Percentiles rank a stretch among this genome's conserved stretches.
Conservation (phyloP, 768 basidiomycete species). For the Termitomyces heimii region DNA sequence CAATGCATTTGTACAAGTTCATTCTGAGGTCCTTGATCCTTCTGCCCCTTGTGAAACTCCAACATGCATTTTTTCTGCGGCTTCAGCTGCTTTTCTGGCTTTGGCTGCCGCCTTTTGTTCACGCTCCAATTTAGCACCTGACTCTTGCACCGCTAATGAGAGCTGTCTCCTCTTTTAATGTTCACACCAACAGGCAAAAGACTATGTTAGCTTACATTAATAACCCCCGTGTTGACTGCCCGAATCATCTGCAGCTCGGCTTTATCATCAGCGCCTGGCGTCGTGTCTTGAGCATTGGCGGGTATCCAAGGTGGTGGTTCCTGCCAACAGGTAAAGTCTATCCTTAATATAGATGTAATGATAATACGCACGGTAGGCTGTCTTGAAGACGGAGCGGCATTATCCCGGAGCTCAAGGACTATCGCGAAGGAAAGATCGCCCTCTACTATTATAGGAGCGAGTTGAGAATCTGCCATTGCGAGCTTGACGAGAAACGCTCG, state of each 20-base stretch:
- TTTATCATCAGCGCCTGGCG: slow-evolving; percentile 53
- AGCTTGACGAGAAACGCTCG: slow-evolving; percentile 81
- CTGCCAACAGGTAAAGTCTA: slow-evolving; percentile 20
- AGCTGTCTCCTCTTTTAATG: slow-evolving; percentile 34
- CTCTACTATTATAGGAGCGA: slow-evolving; percentile 48
- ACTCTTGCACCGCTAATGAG: slow-evolving; percentile 77
- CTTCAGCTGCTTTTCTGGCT: slow-evolving; percentile 3
- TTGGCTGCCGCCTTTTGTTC: slow-evolving; percentile 23
- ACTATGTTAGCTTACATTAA: slow-evolving; percentile 47
- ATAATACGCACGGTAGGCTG: slow-evolving; percentile 33
- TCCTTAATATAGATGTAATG: neutral
- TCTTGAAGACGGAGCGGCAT: slow-evolving; percentile 46
- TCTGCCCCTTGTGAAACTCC: neutral
- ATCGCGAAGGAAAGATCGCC: slow-evolving; percentile 79
- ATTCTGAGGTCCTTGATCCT: neutral
- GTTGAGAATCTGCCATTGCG: slow-evolving; percentile 66
- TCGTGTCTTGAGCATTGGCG: slow-evolving; percentile 64
- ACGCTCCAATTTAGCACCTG: slow-evolving; percentile 55
- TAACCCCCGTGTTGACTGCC: slow-evolving; percentile 78
- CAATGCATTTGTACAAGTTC: slow-evolving; percentile 2
- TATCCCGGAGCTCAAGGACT: slow-evolving; percentile 74
- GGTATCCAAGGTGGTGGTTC: slow-evolving; percentile 80
- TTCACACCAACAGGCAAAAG: neutral
- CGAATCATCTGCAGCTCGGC: slow-evolving; percentile 72
- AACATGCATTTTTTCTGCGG: neutral